A percentile compares a stretch with the other conserved stretches of the same genome.
These are phyloP conservation scores for Thelonectria discophora DNA, from an alignment of 2,329 filamentous ascomycete genomes.

Conservation along the genomic window DNA sequence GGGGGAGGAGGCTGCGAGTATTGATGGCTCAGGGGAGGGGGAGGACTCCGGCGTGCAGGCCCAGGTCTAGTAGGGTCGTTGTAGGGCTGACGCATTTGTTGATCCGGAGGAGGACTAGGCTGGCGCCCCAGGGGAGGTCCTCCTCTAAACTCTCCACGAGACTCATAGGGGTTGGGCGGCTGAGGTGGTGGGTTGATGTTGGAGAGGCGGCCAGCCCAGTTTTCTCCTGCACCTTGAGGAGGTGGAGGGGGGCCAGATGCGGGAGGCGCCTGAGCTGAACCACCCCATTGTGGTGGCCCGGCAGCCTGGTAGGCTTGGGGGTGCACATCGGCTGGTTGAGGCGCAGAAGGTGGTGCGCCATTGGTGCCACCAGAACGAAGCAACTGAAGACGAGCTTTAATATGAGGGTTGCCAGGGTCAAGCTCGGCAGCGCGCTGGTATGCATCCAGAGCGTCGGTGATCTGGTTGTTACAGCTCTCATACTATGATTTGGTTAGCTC, in stretches of 20 bases:
- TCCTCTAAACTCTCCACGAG: slow-evolving; percentile 73
- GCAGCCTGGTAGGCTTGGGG: slow-evolving; percentile 90
- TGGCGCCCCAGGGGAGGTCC: slow-evolving; percentile 75
- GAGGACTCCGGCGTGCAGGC: slow-evolving; percentile 60
- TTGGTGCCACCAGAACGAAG: slow-evolving; percentile 82
- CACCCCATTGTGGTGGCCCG: slow-evolving; percentile 89
- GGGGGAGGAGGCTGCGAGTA: slow-evolving; percentile 60
- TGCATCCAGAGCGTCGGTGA: slow-evolving; percentile 92
- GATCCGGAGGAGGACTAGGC: slow-evolving; percentile 78
- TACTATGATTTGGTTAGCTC: slow-evolving; percentile 68
- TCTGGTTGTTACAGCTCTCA: slow-evolving; percentile 99
- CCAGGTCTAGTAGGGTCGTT: slow-evolving; percentile 51
- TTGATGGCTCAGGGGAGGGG: slow-evolving; percentile 61
- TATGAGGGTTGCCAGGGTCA: slow-evolving; percentile 91
- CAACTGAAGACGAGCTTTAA: slow-evolving; percentile 92
- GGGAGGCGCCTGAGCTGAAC: slow-evolving; percentile 68
- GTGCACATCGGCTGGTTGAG: slow-evolving; percentile 95
- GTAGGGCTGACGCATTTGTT: slow-evolving; percentile 68
- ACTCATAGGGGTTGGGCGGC: slow-evolving; percentile 83
- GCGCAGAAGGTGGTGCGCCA: slow-evolving; percentile 77
- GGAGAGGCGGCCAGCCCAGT: slow-evolving; percentile 72
- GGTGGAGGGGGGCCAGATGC: slow-evolving; percentile 69
- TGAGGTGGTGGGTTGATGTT: slow-evolving; percentile 82
- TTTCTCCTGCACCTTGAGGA: slow-evolving; percentile 64
- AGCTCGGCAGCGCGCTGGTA: slow-evolving; percentile 95